Percentiles rank a stretch among this genome's conserved stretches.
Conservation (phyloP, 139 green algal genomes). For the Volvox reticuliferus region DNA sequence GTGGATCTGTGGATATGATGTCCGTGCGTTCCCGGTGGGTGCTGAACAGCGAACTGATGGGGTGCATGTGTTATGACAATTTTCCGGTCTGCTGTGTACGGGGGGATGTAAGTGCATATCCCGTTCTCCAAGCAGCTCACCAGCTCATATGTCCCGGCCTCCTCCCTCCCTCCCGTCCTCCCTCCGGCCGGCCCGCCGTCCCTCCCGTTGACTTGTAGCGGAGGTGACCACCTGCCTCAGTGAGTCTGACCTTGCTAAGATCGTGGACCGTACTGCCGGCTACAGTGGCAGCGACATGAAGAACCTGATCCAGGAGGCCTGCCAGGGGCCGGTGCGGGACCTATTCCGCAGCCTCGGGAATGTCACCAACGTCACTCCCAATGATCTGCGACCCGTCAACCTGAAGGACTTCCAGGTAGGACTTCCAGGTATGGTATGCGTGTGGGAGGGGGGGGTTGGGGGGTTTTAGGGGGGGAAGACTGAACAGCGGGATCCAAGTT, state of each 20-base stretch:
- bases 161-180: too few relatives aligned
- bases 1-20: too few relatives aligned
- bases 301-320: conserved; percentile 95
- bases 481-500: background rate
- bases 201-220: background rate
- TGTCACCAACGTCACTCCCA: conserved; percentile 64
- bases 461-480: background rate
- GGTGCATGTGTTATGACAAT: too few relatives aligned
- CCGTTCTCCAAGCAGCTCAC: too few relatives aligned
- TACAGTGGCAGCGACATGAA: conserved; percentile 93
- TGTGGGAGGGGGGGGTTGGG: too few relatives aligned
- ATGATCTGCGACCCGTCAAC: conserved; percentile 80
- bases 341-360: conserved; percentile 29
- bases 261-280: conserved; percentile 58
- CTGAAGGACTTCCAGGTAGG: conserved; percentile 81
- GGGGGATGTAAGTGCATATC: too few relatives aligned
- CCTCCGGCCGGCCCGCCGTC: too few relatives aligned
- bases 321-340: conserved; percentile 65
- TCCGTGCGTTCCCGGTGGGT: too few relatives aligned
- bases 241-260: conserved; percentile 79
- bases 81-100: too few relatives aligned
- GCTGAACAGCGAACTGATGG: too few relatives aligned
- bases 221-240: conserved; percentile 64
- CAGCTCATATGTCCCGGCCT: too few relatives aligned
- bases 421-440: background rate